A percentile compares a stretch with the other conserved stretches of the same genome.
Evolutionary conservation across 2,329 filamentous ascomycete species (phyloP).

Genomic region (Botrytis aclada): DNA sequence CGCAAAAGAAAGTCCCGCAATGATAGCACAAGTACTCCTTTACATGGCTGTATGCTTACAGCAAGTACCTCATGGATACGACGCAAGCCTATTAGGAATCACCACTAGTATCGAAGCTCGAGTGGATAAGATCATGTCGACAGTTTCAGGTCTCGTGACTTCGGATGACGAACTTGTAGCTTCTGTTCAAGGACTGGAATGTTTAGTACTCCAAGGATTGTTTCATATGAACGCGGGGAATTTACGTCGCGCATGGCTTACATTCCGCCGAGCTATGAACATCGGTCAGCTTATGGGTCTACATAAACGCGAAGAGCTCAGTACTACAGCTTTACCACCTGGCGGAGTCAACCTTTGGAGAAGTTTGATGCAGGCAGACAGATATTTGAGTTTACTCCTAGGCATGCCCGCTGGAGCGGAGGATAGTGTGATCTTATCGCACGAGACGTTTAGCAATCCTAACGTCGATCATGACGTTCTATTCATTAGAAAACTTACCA

Average conservation of each 20-base stretch:
- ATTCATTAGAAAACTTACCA: slow-evolving; percentile 29
- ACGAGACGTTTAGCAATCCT: slow-evolving; percentile 34
- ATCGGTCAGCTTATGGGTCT: slow-evolving; percentile 42
- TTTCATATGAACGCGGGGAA: slow-evolving; percentile 48
- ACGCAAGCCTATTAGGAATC: slow-evolving; percentile 27
- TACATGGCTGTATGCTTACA: slow-evolving; percentile 35
- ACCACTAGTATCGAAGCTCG: slow-evolving; percentile 27
- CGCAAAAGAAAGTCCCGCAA: slow-evolving; percentile 28
- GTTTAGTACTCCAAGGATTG: slow-evolving; percentile 48
- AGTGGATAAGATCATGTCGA: slow-evolving; percentile 32
- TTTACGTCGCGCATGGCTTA: slow-evolving; percentile 49
- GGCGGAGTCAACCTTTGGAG: slow-evolving; percentile 44
- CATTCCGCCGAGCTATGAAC: slow-evolving; percentile 47
- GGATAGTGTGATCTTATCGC: slow-evolving; percentile 24
- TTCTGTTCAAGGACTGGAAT: slow-evolving; percentile 51
- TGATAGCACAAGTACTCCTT: slow-evolving; percentile 33
- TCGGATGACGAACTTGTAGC: slow-evolving; percentile 46
- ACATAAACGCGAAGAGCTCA: slow-evolving; percentile 25
- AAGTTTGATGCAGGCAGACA: slow-evolving; percentile 45
- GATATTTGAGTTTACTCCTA: slow-evolving; percentile 42
- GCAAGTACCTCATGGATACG: slow-evolving; percentile 32
- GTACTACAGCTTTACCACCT: slow-evolving; percentile 4
- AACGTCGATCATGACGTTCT: slow-evolving; percentile 26
- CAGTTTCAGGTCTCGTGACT: slow-evolving; percentile 41
- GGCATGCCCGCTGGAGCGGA: slow-evolving; percentile 30